Percentiles rank a stretch among this genome's conserved stretches.
Evolutionary conservation across 176 grass and related monocot species (phyloP).

Genomic region (Aegilops bicornis): DNA sequence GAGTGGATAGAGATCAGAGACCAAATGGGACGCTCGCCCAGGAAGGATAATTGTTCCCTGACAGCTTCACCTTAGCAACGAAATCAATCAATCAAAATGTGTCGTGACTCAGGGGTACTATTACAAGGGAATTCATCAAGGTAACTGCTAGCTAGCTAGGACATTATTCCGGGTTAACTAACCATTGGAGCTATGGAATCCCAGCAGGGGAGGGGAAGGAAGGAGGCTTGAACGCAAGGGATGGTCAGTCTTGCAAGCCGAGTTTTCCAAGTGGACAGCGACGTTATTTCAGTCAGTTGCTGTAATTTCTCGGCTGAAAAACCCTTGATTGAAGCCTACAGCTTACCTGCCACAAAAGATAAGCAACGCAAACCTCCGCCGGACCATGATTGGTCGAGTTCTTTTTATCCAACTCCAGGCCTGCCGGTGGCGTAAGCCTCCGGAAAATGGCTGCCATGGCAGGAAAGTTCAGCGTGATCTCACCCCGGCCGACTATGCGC

Average conservation of each 20-base stretch:
- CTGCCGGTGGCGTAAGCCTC: slow-evolving; percentile 33
- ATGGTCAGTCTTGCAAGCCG: slow-evolving; percentile 49
- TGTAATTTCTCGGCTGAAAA: background rate
- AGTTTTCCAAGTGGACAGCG: slow-evolving; percentile 48
- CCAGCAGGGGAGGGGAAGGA: background rate
- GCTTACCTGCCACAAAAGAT: slow-evolving; percentile 42
- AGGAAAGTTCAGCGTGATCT: background rate
- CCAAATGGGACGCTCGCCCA: slow-evolving; percentile 25
- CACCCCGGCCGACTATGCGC: slow-evolving; percentile 8
- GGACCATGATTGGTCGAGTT: slow-evolving; percentile 14
- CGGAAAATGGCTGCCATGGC: slow-evolving; percentile 5
- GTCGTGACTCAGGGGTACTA: background rate
- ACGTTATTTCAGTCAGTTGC: background rate
- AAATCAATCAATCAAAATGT: background rate
- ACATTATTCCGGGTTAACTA: background rate
- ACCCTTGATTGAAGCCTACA: background rate
- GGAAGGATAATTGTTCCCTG: background rate
- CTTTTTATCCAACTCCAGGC: too few relatives aligned
- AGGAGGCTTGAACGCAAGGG: slow-evolving; percentile 60
- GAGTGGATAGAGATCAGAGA: slow-evolving; percentile 32
- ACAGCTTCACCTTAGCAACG: slow-evolving; percentile 24
- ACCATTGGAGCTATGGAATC: background rate
- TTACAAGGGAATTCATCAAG: too few relatives aligned
- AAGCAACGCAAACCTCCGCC: slow-evolving; percentile 29
- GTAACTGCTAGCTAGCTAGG: too few relatives aligned